Evolutionary conservation across 208 protist genomes (phyloP).

Genomic region (Strigomonas culicis): DNA sequence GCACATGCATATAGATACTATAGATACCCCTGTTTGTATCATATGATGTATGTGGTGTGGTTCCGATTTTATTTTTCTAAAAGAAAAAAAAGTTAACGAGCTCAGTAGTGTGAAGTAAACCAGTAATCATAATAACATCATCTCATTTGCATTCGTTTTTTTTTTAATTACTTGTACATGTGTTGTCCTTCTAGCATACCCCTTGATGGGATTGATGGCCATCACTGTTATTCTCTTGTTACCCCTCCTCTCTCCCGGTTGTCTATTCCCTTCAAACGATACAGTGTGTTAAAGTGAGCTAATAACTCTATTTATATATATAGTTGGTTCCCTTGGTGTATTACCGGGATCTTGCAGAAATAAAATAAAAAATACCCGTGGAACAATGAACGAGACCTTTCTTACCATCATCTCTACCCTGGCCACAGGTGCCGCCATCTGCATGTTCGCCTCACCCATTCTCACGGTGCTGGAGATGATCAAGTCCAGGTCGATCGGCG

Average conservation of each 20-base stretch:
- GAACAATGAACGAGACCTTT: constrained; percentile 23
- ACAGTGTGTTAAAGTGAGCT: neutral
- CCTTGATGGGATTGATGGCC: neutral
- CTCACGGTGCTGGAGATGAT: constrained; percentile 46
- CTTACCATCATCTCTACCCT: constrained; percentile 29
- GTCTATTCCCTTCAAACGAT: too few species aligned
- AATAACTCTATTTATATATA: neutral
- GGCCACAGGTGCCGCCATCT: constrained; percentile 42
- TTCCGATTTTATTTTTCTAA: neutral
- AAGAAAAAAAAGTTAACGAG: neutral
- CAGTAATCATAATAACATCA: neutral
- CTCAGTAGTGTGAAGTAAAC: too few species aligned
- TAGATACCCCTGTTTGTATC: neutral
- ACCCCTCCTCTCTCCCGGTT: neutral
- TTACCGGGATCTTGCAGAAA: neutral
- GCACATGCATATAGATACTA: neutral
- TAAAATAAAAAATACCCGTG: neutral
- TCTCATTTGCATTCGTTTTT: neutral
- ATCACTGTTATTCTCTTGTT: neutral
- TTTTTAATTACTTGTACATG: neutral
- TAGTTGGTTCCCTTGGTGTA: neutral
- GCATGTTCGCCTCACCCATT: constrained; percentile 49
- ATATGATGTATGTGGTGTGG: too few species aligned
- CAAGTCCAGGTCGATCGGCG: constrained; percentile 29
- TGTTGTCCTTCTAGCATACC: neutral